Evolutionary conservation across 306 rosid species (phyloP).

Genomic region (Comarum palustre): DNA sequence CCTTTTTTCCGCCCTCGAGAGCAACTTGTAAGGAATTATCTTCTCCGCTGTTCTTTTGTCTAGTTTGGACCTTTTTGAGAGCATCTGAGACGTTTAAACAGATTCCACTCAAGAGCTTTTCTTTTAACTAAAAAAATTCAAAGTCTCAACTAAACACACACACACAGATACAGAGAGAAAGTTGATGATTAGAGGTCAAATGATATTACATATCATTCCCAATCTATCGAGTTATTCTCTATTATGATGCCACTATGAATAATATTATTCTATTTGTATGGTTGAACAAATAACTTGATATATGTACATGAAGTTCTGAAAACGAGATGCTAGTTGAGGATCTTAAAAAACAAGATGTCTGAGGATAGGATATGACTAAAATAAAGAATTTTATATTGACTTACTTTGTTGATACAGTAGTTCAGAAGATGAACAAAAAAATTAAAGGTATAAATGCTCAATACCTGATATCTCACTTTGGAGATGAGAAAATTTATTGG

Average conservation of each 20-base stretch:
- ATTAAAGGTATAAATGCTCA: not conserved
- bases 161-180: not conserved
- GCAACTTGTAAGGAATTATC: constrained; percentile 60
- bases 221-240: not conserved
- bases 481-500: constrained; percentile 63
- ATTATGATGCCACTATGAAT: not conserved
- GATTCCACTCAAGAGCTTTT: not conserved
- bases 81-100: constrained; percentile 54
- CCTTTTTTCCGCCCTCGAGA: constrained; percentile 69
- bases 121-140: not conserved
- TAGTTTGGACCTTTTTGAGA: constrained; percentile 53
- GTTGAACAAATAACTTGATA: not conserved
- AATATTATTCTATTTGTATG: not conserved
- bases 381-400: not conserved
- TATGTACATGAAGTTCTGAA: not conserved
- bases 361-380: not conserved
- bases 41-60: constrained; percentile 51
- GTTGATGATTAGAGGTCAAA: not conserved
- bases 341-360: constrained; percentile 1
- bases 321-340: not conserved
- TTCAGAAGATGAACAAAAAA: not conserved
- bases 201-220: not conserved
- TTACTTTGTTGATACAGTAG: not conserved
- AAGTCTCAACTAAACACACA: constrained; percentile 24
- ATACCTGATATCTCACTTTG: constrained; percentile 61